Percentiles rank a stretch among this genome's conserved stretches.
phyloP scores from a whole-genome alignment of 345 rosid species.

The Eucalyptus camaldulensis region DNA sequence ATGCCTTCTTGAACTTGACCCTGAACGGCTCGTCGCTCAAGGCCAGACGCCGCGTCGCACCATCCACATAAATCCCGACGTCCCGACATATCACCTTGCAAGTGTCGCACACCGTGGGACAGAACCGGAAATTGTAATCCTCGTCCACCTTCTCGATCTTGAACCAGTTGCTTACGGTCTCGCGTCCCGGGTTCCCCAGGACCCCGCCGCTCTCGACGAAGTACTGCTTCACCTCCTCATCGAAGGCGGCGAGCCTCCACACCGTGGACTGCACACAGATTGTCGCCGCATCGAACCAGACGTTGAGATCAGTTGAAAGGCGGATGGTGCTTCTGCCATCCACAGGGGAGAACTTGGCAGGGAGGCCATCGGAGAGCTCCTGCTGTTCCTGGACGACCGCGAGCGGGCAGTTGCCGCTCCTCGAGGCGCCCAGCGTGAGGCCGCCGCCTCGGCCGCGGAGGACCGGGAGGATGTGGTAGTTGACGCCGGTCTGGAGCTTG shows the following conservation, averaged over 20 bases:
- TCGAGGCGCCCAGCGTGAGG: conserved; percentile 5
- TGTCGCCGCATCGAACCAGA: conserved; percentile 28
- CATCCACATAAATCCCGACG: conserved; percentile 32
- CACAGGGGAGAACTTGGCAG: conserved; percentile 10
- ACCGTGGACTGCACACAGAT: conserved; percentile 34
- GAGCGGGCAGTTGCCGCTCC: conserved; percentile 9
- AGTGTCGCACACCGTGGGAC: conserved; percentile 45
- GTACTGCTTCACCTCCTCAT: conserved; percentile 20
- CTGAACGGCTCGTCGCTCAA: conserved; percentile 40
- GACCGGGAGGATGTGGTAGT: conserved; percentile 19
- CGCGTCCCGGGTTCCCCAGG: conserved; percentile 41
- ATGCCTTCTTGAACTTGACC: conserved; percentile 42
- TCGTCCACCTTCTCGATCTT: conserved; percentile 35
- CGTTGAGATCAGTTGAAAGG: conserved; percentile 24
- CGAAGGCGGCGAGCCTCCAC: conserved; percentile 29
- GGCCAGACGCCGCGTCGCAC: conserved; percentile 31
- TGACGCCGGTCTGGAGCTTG: neutral
- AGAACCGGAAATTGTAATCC: conserved; percentile 47
- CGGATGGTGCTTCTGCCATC: conserved; percentile 3
- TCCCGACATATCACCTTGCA: conserved; percentile 48
- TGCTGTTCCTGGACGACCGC: conserved; percentile 10
- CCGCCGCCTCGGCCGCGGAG: conserved; percentile 19
- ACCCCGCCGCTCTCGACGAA: conserved; percentile 42
- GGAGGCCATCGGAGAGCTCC: conserved; percentile 12
- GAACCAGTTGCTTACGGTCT: conserved; percentile 42